Evolutionary conservation across 2,329 filamentous ascomycete species (phyloP), one percentile per base, ranked within the genome.

Genomic region (Phialophora tarda): DNA sequence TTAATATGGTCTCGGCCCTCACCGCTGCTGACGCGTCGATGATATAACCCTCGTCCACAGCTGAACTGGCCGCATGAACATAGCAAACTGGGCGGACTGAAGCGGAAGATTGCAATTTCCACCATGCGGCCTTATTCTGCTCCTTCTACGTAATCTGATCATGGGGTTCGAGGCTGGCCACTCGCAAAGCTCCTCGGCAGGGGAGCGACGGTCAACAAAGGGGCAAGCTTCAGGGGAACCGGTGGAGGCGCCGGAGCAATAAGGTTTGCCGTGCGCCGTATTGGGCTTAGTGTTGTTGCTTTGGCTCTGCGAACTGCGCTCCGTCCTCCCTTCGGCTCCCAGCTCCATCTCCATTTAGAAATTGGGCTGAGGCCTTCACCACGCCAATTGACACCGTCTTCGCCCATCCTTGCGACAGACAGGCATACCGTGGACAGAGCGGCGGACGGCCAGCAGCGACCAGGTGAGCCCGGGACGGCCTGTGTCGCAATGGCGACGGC

Each of bases 31-130:
- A 59, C 57, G 57, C 57, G 57, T 59, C 41, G 57, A 59, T 21
- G 41, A 60, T 51, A 51, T 51, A 32, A 59, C 51, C 23, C 26
- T 26, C 26, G 17, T 34, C 41, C 12, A 26, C 10, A 14, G 11
- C 24, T 4, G 17, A 58, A 17, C 23, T 28, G 11, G 30, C 12
- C 8, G 28, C 21, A 47, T 24, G n/a, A 17, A 24, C 55, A 44
- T 17, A 21, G 55, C 21, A 17, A 34, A 47, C 32, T 24, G 50
- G 50, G 59, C 38, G 44, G 54, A 14, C 54, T 47, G 44, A 59
- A 59, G 24, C 30, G 44, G 53, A 59, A 47, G 51, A 66, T 12
- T 59, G 64, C 54, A 66, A 66, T 66, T 62, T 66, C 64, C 59
- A 38, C 63, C 24, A 61, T 48, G 58, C 23, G 21, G 44, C 57